These are phyloP conservation scores for Aspergillus diversus DNA, from an alignment of 495 filamentous ascomycete genomes.

Conservation along the genomic window DNA sequence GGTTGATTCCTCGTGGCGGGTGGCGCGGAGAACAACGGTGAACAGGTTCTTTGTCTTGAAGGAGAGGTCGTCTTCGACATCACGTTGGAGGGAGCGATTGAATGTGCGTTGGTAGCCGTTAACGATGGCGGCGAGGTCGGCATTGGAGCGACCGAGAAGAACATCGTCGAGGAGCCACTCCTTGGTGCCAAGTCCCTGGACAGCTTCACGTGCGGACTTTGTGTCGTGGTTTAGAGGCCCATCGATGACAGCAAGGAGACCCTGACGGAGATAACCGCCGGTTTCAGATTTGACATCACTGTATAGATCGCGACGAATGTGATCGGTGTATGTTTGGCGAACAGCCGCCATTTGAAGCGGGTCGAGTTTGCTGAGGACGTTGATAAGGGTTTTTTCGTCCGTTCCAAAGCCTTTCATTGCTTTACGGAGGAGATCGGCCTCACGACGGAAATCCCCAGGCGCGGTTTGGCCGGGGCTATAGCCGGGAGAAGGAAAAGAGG, in stretches of 20 bases:
- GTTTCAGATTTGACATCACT: slow-evolving; percentile 78
- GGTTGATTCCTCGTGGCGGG: slow-evolving; percentile 72
- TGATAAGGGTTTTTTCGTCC: slow-evolving; percentile 74
- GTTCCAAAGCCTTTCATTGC: slow-evolving; percentile 95
- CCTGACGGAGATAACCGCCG: slow-evolving; percentile 69
- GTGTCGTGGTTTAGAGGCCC: slow-evolving; percentile 78
- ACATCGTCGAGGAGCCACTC: slow-evolving; percentile 85
- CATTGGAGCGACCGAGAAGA: slow-evolving; percentile 79
- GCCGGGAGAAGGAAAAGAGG: slow-evolving; percentile 61
- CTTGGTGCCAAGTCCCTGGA: slow-evolving; percentile 82
- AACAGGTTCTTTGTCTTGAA: slow-evolving; percentile 85
- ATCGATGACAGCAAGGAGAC: slow-evolving; percentile 69
- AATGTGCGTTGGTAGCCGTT: slow-evolving; percentile 69
- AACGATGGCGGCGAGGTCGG: slow-evolving; percentile 83
- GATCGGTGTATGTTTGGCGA: slow-evolving; percentile 62
- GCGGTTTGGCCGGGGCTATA: slow-evolving; percentile 66
- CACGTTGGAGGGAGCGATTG: slow-evolving; percentile 61
- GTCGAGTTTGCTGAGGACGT: slow-evolving; percentile 65
- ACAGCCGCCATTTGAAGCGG: slow-evolving; percentile 73
- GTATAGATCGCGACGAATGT: slow-evolving; percentile 67
- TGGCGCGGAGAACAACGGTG: slow-evolving; percentile 71
- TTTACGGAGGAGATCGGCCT: slow-evolving; percentile 71
- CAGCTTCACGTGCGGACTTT: slow-evolving; percentile 63
- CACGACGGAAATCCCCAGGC: slow-evolving; percentile 61
- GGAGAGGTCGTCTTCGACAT: slow-evolving; percentile 77